Conservation (phyloP, 2,329 filamentous ascomycete species). For the Diaporthe sp. region DNA sequence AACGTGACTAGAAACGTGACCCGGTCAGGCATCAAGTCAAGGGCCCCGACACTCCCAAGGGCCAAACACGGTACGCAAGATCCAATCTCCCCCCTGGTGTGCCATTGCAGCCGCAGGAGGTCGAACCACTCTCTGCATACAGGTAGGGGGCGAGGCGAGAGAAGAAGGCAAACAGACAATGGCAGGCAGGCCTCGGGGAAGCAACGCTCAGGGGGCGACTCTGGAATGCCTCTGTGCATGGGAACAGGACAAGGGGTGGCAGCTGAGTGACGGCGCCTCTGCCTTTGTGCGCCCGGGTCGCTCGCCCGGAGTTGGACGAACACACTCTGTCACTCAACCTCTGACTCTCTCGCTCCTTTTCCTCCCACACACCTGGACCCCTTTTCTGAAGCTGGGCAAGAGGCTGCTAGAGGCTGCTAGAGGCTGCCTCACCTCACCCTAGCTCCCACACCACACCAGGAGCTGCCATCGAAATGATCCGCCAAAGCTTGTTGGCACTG, state of each 20-base stretch:
- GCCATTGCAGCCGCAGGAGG: constrained; percentile 42
- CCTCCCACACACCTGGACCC: neutral
- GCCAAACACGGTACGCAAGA: constrained; percentile 35
- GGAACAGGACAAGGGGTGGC: constrained; percentile 10
- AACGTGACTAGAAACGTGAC: constrained; percentile 43
- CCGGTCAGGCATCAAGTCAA: constrained; percentile 38
- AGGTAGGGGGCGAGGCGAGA: neutral
- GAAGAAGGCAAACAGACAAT: constrained; percentile 6
- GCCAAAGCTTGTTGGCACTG: constrained; percentile 1
- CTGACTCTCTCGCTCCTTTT: neutral
- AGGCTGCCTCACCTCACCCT: constrained; percentile 21
- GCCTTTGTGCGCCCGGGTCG: constrained; percentile 25
- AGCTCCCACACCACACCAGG: constrained; percentile 8
- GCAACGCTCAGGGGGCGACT: constrained; percentile 6
- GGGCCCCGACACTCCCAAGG: constrained; percentile 29
- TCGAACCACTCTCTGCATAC: constrained; percentile 34
- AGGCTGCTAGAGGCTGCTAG: constrained; percentile 18
- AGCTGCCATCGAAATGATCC: neutral
- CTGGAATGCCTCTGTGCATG: neutral
- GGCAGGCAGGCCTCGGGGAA: neutral
- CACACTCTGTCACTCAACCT: constrained; percentile 6
- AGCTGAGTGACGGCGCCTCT: constrained; percentile 3
- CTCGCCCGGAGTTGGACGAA: constrained; percentile 7
- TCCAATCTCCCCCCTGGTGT: constrained; percentile 40
- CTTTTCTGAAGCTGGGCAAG: neutral